These are phyloP conservation scores for Globisporangium irregulare DNA, from an alignment of 352 stramenopile genomes.

Conservation along the genomic window DNA sequence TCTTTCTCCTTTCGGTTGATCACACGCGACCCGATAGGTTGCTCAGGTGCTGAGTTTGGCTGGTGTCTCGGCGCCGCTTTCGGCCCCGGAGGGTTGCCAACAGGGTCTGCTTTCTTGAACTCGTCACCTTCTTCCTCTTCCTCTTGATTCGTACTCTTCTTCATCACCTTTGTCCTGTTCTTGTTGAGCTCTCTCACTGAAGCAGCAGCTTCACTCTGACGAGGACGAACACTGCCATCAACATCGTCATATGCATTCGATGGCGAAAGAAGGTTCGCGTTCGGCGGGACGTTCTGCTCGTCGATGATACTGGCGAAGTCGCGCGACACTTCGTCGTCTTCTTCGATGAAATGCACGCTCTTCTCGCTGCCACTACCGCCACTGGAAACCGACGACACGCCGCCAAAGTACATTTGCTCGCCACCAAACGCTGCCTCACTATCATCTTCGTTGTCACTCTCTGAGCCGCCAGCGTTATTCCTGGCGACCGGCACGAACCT, in stretches of 20 bases:
- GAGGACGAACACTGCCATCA: not conserved
- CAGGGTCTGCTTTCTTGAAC: slow-evolving; percentile 19
- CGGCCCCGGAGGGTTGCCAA: slow-evolving; percentile 24
- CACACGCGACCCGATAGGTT: not conserved
- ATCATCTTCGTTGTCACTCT: not conserved
- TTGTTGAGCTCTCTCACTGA: not conserved
- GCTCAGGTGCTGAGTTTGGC: slow-evolving; percentile 18
- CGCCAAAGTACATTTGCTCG: slow-evolving; percentile 45
- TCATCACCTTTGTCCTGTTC: slow-evolving; percentile 13
- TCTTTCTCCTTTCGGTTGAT: slow-evolving; percentile 3
- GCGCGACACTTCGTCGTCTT: slow-evolving; percentile 38
- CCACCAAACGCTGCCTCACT: not conserved
- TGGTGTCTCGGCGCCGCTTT: slow-evolving; percentile 31
- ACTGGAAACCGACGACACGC: slow-evolving; percentile 70
- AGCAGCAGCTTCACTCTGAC: not conserved
- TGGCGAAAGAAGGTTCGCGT: slow-evolving; percentile 1
- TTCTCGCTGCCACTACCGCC: slow-evolving; percentile 45
- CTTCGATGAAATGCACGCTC: slow-evolving; percentile 63
- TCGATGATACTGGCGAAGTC: slow-evolving; percentile 52
- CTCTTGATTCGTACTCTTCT: slow-evolving; percentile 28
- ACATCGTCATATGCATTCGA: slow-evolving; percentile 9
- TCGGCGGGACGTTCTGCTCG: slow-evolving; percentile 15
- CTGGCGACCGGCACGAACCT: slow-evolving; percentile 29
- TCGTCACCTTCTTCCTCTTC: slow-evolving; percentile 16
- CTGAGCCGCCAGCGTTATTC: not conserved